Percentiles rank a stretch among this genome's conserved stretches.
Evolutionary conservation across 2,329 filamentous ascomycete species (phyloP).

Genomic region (Onygenales sp.): DNA sequence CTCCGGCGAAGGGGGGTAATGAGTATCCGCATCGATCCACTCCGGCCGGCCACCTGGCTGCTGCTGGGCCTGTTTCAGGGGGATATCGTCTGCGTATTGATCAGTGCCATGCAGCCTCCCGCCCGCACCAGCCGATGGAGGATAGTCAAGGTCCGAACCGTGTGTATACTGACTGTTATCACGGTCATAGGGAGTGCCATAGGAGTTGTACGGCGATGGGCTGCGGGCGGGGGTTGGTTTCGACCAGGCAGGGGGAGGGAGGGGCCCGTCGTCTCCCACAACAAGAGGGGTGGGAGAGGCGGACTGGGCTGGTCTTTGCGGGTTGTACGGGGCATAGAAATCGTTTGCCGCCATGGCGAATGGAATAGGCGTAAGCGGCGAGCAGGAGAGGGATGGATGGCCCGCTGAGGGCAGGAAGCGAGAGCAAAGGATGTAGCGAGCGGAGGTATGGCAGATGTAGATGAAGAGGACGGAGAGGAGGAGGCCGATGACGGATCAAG

Average conservation of each 20-base stretch:
- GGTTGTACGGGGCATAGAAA: constrained; percentile 9
- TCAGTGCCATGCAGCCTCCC: constrained; percentile 21
- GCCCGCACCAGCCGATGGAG: constrained; percentile 11
- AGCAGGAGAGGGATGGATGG: background rate
- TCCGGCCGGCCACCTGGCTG: constrained; percentile 19
- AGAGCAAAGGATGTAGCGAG: too few species aligned
- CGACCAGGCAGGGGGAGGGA: constrained; percentile 4
- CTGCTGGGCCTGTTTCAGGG: constrained; percentile 29
- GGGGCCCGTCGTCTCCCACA: background rate
- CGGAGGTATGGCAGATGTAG: too few species aligned
- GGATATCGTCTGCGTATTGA: constrained; percentile 34
- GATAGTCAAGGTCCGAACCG: constrained; percentile 23
- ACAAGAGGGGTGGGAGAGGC: background rate
- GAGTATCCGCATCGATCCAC: constrained; percentile 35
- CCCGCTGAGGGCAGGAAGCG: background rate
- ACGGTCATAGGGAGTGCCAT: constrained; percentile 31
- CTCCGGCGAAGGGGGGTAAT: constrained; percentile 47
- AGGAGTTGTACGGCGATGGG: constrained; percentile 34
- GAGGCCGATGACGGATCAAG: background rate
- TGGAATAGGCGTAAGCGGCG: background rate
- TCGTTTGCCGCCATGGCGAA: constrained; percentile 35
- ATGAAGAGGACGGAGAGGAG: background rate
- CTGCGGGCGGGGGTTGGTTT: constrained; percentile 4
- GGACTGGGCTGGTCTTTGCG: constrained; percentile 1
- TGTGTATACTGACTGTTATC: constrained; percentile 30